Conservation (phyloP, 495 filamentous ascomycete genomes). For the Aeminium ludgeri region DNA sequence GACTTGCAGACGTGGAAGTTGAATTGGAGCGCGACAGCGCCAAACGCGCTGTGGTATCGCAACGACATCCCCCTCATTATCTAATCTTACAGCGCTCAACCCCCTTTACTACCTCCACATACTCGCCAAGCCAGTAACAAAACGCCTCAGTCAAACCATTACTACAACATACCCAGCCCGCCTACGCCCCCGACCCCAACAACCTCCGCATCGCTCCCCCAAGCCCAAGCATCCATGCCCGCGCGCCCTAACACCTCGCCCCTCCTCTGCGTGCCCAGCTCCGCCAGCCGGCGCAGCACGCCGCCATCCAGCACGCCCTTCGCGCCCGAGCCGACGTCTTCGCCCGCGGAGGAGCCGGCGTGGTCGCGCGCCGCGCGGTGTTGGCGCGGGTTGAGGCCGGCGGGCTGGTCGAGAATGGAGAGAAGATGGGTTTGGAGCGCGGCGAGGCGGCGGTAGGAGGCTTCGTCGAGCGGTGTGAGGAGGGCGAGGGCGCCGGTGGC, state of each 20-base stretch:
- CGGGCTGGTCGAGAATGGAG: slow-evolving; percentile 55
- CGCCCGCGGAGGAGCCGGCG: background rate
- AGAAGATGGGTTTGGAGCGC: slow-evolving; percentile 67
- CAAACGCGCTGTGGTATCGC: no score
- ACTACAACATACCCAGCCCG: slow-evolving; percentile 22
- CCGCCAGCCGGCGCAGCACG: slow-evolving; percentile 47
- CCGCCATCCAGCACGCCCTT: slow-evolving; percentile 47
- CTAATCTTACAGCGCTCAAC: no score
- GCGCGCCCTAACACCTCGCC: slow-evolving; percentile 45
- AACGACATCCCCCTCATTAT: no score
- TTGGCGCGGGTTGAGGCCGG: slow-evolving; percentile 65
- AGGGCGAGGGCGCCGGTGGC: slow-evolving; percentile 59
- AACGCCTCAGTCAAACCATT: no score
- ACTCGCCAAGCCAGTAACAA: no score
- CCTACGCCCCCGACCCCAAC: slow-evolving; percentile 43
- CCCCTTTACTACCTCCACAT: no score
- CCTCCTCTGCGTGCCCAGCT: slow-evolving; percentile 48
- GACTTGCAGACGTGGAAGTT: no score
- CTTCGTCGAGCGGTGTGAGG: slow-evolving; percentile 60
- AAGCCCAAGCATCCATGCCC: slow-evolving; percentile 34
- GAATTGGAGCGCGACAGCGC: no score
- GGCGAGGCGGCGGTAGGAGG: slow-evolving; percentile 64
- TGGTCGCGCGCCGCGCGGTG: slow-evolving; percentile 36
- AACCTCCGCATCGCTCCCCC: slow-evolving; percentile 42
- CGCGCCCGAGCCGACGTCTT: slow-evolving; percentile 27